These are phyloP conservation scores for Xanthoconium stramineum DNA, from an alignment of 768 basidiomycete species.

Conservation along the genomic window DNA sequence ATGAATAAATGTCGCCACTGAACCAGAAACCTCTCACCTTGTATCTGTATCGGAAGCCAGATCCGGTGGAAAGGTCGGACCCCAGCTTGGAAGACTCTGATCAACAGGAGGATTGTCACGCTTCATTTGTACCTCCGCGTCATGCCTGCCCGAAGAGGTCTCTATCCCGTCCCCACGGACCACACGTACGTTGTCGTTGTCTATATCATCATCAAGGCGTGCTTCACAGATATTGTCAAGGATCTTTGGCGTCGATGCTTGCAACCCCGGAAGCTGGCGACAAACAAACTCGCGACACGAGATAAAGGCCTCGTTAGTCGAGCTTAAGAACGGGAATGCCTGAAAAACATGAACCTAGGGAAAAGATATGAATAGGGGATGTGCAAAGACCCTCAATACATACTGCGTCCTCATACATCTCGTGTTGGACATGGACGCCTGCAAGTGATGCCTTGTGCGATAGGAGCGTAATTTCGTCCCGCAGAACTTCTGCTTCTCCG, in stretches of 20 bases:
- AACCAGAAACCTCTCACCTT: slow-evolving; percentile 2
- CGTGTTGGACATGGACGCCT: slow-evolving; percentile 83
- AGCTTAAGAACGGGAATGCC: slow-evolving; percentile 73
- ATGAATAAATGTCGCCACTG: slow-evolving; percentile 9
- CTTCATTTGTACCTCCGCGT: slow-evolving; percentile 38
- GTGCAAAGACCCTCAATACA: slow-evolving; percentile 24
- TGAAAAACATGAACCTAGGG: slow-evolving; percentile 88
- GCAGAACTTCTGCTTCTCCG: slow-evolving; percentile 92
- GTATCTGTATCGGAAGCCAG: slow-evolving; percentile 1
- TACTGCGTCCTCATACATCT: slow-evolving; percentile 89
- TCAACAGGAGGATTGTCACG: slow-evolving; percentile 25
- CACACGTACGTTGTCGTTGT: slow-evolving; percentile 59
- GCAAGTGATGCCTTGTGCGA: slow-evolving; percentile 90
- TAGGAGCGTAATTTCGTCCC: slow-evolving; percentile 88
- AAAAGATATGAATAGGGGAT: not conserved
- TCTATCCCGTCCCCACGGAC: slow-evolving; percentile 76
- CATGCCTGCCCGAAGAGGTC: slow-evolving; percentile 38
- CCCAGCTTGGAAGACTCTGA: slow-evolving; percentile 55
- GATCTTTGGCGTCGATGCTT: slow-evolving; percentile 47
- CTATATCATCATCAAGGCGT: slow-evolving; percentile 66
- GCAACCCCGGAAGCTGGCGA: slow-evolving; percentile 51
- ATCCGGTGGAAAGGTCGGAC: slow-evolving; percentile 17
- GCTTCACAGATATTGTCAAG: slow-evolving; percentile 56
- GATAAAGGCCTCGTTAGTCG: slow-evolving; percentile 61
- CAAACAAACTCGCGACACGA: slow-evolving; percentile 71